Evolutionary conservation across 2,329 filamentous ascomycete genomes (phyloP).

Genomic region (Cordyceps cicadae): DNA sequence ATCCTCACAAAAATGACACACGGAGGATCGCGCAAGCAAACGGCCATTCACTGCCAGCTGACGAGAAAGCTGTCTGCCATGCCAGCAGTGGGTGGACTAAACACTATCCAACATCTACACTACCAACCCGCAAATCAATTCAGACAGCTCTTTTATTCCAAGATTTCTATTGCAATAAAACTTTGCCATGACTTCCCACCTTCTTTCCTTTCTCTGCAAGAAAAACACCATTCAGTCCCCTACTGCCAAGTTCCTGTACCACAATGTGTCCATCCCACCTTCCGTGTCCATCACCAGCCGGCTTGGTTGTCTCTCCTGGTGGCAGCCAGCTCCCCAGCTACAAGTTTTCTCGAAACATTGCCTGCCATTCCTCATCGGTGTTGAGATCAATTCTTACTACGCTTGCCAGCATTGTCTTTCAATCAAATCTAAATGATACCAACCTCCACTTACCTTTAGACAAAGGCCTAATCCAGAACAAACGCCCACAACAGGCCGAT

Average conservation of each 20-base stretch:
- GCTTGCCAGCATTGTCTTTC: background rate
- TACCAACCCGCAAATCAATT: too few species aligned
- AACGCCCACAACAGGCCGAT: background rate
- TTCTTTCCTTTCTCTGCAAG: background rate
- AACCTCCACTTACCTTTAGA: background rate
- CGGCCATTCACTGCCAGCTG: background rate
- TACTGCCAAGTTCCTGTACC: background rate
- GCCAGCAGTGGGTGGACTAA: too few species aligned
- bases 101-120: too few species aligned
- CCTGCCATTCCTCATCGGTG: background rate
- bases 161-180: too few species aligned
- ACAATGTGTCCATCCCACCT: background rate
- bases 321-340: background rate
- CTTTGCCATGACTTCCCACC: too few species aligned
- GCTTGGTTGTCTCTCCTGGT: background rate
- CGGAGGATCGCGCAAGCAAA: background rate
- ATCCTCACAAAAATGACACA: too few species aligned
- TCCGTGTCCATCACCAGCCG: background rate
- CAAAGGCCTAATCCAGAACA: background rate
- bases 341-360: background rate
- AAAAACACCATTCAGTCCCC: background rate
- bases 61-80: background rate
- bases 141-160: too few species aligned
- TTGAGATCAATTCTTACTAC: constrained; percentile 2
- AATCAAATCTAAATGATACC: background rate